Base-by-base conservation (phyloP, 2,329 filamentous ascomycete genomes). In the Penicillium hesseltinei region DNA sequence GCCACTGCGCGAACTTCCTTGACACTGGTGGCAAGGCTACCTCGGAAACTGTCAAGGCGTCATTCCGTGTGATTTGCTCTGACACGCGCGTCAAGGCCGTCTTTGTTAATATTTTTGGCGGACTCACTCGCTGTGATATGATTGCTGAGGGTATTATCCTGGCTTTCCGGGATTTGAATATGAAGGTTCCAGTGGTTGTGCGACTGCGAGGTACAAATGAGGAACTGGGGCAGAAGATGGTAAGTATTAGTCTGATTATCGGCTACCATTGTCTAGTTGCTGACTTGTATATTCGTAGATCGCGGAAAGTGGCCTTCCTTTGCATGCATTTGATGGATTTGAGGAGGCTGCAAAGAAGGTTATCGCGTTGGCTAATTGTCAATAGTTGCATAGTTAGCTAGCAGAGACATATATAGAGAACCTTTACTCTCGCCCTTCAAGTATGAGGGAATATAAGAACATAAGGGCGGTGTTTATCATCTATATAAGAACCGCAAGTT, bases 1-100 rank as follows among this genome's bases (percentile, higher is more conserved):
- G 90, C 2, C 75, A 80, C 35, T 88, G 88, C 25, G 85, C 90
- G 11, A 96, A 96, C 67, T 96, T 96, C 72, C 81, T 96, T 54
- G 92, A 96, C 71, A 95, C 90, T 0, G 92, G 92, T 29, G 92
- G 92, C 36, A 94, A 95, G 72, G 92, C 92, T 0, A 96, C 91
- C 0, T 84, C 84, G 31, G 85, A 88, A 62, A 96, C 91, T 0
- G 91, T 96, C 64, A 87, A 88, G 69, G 84, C 85, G 55, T 87
- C 86, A 1, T 94, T 96, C 70, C 82, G 86, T 56, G 82, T 92
- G 13, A 85, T 96, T 19, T 77, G 91, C 45, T 78, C 80, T 5
- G 91, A 96, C 66, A 74, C 81, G 2, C 80, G 90, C 31, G 90
- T 95, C 8, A 87, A 84, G 65, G 86, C 89, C 23, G 82, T 89